These are phyloP conservation scores for Lentinula boryana DNA, from an alignment of 768 basidiomycete species.

Conservation along the genomic window DNA sequence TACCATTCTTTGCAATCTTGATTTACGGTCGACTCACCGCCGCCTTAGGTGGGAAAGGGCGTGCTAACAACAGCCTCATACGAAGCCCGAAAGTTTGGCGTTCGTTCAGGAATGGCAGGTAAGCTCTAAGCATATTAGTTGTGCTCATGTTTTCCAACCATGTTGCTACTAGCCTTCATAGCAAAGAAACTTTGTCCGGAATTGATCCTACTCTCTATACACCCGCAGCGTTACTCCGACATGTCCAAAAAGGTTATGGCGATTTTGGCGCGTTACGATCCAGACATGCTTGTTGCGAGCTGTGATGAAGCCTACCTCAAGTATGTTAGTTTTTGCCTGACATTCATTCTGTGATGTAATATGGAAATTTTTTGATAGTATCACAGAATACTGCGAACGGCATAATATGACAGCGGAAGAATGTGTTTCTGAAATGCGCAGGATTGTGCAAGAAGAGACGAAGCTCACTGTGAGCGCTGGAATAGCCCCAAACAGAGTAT, in stretches of 20 bases:
- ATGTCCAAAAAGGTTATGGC: constrained; percentile 73
- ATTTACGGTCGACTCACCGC: neutral
- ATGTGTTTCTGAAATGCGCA: constrained; percentile 76
- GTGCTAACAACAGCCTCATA: constrained; percentile 89
- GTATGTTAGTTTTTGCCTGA: constrained; percentile 34
- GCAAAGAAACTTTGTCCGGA: constrained; percentile 93
- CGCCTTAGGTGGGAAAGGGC: constrained; percentile 60
- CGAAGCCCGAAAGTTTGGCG: constrained; percentile 85
- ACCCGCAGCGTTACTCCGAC: constrained; percentile 49
- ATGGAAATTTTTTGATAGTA: constrained; percentile 33
- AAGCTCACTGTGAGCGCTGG: constrained; percentile 90
- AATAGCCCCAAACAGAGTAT: constrained; percentile 90
- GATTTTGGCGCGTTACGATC: constrained; percentile 63
- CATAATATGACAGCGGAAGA: constrained; percentile 59
- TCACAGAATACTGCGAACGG: constrained; percentile 77
- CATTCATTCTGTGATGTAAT: neutral
- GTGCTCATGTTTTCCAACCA: neutral
- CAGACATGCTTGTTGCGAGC: constrained; percentile 68
- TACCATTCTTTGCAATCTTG: neutral
- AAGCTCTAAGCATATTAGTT: constrained; percentile 11
- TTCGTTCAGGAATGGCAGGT: constrained; percentile 96
- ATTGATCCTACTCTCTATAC: constrained; percentile 52
- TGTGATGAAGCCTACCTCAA: constrained; percentile 93
- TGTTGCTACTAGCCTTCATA: constrained; percentile 58
- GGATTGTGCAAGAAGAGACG: constrained; percentile 69